Evolutionary conservation across 2,329 filamentous ascomycete species (phyloP).

Genomic region (Fragosphaeria purpurea): DNA sequence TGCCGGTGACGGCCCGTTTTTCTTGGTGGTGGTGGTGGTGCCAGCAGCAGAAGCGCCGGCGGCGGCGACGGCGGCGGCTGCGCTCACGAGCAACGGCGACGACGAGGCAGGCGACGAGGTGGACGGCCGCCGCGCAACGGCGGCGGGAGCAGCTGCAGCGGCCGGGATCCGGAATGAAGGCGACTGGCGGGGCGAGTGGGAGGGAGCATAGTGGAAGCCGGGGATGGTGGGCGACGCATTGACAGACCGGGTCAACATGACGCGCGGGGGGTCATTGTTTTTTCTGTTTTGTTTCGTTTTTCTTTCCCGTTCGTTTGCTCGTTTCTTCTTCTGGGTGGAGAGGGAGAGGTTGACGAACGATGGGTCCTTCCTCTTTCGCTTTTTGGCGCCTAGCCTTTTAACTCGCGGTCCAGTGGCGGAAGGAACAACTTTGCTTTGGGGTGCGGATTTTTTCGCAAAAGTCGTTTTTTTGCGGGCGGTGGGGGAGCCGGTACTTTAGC

Average conservation of each 20-base stretch:
- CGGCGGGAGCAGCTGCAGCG: conserved; percentile 4
- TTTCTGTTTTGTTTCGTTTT: neutral
- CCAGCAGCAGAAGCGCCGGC: neutral
- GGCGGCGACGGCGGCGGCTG: neutral
- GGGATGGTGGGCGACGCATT: conserved; percentile 41
- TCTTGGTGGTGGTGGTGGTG: neutral
- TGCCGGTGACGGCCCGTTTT: conserved; percentile 1
- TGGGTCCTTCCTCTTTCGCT: no score
- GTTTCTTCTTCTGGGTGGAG: no score
- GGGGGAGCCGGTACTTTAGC: neutral
- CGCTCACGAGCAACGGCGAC: neutral
- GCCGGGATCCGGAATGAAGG: conserved; percentile 25
- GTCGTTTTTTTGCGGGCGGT: neutral
- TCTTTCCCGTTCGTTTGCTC: neutral
- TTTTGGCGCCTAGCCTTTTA: conserved; percentile 1
- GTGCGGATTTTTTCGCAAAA: neutral
- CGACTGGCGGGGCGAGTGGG: conserved; percentile 31
- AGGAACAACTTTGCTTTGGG: neutral
- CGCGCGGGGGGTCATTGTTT: conserved; percentile 7
- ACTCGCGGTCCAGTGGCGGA: no score
- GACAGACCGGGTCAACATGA: conserved; percentile 50
- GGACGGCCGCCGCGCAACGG: conserved; percentile 9
- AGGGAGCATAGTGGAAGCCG: conserved; percentile 37
- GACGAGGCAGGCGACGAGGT: neutral
- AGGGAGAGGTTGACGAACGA: no score